Conservation (phyloP, 1,284 basidiomycete genomes). For the Leucoagaricus sp. region DNA sequence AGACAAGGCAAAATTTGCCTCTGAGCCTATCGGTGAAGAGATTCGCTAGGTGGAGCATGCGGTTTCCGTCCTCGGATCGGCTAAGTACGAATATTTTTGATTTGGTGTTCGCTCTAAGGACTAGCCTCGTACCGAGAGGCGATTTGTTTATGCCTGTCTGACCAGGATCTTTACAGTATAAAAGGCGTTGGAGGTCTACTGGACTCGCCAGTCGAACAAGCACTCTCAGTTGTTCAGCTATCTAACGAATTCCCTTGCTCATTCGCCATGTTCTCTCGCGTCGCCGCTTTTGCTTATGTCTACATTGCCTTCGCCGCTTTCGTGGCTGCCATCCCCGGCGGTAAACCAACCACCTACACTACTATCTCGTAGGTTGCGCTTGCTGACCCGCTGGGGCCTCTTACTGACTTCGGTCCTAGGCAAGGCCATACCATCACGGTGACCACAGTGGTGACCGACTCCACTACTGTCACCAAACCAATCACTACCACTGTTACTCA, state of each 20-base stretch:
- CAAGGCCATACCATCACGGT: constrained; percentile 19
- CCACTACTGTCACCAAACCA: constrained; percentile 20
- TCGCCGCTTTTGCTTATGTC: constrained; percentile 22
- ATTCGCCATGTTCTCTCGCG: constrained; percentile 27
- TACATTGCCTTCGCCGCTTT: constrained; percentile 25
- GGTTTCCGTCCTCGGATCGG: constrained; percentile 1
- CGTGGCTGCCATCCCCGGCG: constrained; percentile 22
- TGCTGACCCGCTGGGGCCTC: background rate
- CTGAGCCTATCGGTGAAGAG: background rate
- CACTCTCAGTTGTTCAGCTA: constrained; percentile 19
- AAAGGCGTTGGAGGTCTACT: constrained; percentile 11
- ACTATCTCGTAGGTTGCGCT: constrained; percentile 16
- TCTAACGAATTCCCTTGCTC: constrained; percentile 1
- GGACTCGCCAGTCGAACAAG: constrained; percentile 26
- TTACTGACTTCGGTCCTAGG: background rate
- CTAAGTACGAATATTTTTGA: background rate
- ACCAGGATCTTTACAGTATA: constrained; percentile 11
- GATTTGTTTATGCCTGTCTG: background rate
- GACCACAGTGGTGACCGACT: constrained; percentile 18
- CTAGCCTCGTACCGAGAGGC: background rate
- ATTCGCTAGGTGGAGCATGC: background rate
- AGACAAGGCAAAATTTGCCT: background rate
- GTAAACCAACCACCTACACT: constrained; percentile 11
- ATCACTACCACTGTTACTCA: constrained; percentile 17
- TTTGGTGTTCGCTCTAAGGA: background rate